Conservation (phyloP, 1,139 yeast genomes). For the Blastobotrys serpentis region DNA sequence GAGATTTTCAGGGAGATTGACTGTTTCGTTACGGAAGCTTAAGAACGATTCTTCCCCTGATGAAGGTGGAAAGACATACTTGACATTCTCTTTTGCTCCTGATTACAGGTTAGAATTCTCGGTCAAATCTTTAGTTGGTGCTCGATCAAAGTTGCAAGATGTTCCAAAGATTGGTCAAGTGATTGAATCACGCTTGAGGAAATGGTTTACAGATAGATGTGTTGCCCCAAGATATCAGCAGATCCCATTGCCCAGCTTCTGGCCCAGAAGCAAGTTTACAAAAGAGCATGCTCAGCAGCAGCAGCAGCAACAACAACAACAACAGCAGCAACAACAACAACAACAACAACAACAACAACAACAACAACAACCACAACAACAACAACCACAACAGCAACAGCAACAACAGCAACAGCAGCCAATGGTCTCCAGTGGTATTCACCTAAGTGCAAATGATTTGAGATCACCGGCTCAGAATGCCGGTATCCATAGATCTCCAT, state of each 20-base stretch:
- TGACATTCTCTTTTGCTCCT: conserved; percentile 87
- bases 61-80: conserved; percentile 52
- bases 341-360: conserved; percentile 6
- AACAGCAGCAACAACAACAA: conserved; percentile 7
- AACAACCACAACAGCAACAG: conserved; percentile 4
- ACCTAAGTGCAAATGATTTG: not conserved
- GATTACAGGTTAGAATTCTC: conserved; percentile 86
- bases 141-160: conserved; percentile 87
- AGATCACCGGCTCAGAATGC: not conserved
- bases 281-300: conserved; percentile 20
- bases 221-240: conserved; percentile 92
- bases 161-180: conserved; percentile 88
- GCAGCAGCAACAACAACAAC: conserved; percentile 6
- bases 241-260: conserved; percentile 76
- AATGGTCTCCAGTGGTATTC: not conserved
- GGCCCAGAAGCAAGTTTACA: conserved; percentile 85
- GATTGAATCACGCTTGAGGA: conserved; percentile 75
- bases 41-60: conserved; percentile 13
- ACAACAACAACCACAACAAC: not conserved
- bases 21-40: conserved; percentile 60
- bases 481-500: conserved; percentile 7
- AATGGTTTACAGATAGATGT: conserved; percentile 90
- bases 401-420: conserved; percentile 3
- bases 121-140: conserved; percentile 83
- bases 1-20: conserved; percentile 87